Evolutionary conservation across 2,329 filamentous ascomycete species (phyloP), one percentile per base, ranked within the genome.

Genomic region (Ophiostoma novo-ulmi): DNA sequence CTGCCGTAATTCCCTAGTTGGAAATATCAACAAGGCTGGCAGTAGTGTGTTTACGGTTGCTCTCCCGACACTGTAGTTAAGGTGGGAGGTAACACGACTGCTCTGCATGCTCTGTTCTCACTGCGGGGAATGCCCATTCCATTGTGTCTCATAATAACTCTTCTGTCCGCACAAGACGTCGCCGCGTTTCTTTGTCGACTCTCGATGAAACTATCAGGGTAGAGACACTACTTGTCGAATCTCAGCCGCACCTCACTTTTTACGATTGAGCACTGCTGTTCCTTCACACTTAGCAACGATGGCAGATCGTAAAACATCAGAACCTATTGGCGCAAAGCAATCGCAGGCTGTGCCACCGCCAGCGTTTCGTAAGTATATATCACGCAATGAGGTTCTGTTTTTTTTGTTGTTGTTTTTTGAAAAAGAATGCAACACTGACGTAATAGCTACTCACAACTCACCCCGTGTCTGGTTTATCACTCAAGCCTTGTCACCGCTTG

Each of bases 391-490:
- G 2, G 6, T 17, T 1, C 63, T 11, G 26, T 26, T 17, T n/a
- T 7, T 4, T 31, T 31, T 31, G 2, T 31, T 31, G 3, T n/a
- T 7, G 0, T 31, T 31, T 31, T 31, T 31, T 31, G 3, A 31
- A 31, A 22, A 10, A 48, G 41, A n/a, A 55, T 20, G 10, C 5
- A 39, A 8, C 1, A 13, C 35, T 39, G 13, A 39, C 22, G 1
- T 22, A 10, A 17, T 36, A 88, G 86, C 87, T 73, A 89, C 87
- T 31, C 87, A 89, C 79, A 89, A 89, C 77, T 89, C 87, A 41
- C 93, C 94, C 68, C 90, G 94, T 77, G 92, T 94, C 76, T 98
- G 95, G 95, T 89, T 99, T 77, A 83, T 99, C 74, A 97, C 94
- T 13, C 90, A 92, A 72, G 92, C 92, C 44, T 87, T 94, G 72